phyloP scores from a whole-genome alignment of 495 filamentous ascomycete species.

The Cryomyces minteri region DNA sequence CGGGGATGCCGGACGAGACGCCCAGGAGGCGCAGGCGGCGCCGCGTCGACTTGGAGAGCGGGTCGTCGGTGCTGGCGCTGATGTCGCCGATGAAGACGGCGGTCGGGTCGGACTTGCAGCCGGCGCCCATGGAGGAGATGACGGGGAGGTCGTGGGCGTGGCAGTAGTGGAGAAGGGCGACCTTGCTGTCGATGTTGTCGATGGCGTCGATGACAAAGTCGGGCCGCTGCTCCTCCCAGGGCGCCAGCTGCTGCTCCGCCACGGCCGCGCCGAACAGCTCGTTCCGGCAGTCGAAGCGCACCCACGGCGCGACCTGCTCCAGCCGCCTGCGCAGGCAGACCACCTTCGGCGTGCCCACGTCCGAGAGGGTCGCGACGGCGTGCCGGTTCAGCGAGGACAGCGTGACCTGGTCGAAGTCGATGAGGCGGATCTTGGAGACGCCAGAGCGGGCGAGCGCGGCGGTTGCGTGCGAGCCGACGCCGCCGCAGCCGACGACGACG shows the following conservation, averaged over 20 bases:
- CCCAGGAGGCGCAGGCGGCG: constrained; percentile 62
- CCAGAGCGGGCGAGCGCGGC: constrained; percentile 79
- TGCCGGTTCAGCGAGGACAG: constrained; percentile 87
- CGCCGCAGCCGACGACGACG: constrained; percentile 81
- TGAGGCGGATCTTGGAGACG: constrained; percentile 65
- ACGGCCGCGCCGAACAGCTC: constrained; percentile 58
- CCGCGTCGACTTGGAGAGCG: constrained; percentile 68
- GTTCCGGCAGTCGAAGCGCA: constrained; percentile 68
- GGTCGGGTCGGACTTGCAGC: constrained; percentile 93
- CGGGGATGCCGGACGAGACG: constrained; percentile 68
- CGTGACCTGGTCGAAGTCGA: constrained; percentile 97
- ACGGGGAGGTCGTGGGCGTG: constrained; percentile 54
- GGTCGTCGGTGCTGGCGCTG: constrained; percentile 73
- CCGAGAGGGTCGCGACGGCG: constrained; percentile 79
- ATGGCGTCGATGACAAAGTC: constrained; percentile 93
- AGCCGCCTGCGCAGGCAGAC: constrained; percentile 59
- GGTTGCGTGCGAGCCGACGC: constrained; percentile 82
- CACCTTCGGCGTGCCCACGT: constrained; percentile 93
- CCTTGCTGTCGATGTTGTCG: constrained; percentile 95
- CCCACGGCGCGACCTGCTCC: constrained; percentile 79
- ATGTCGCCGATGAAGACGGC: constrained; percentile 87
- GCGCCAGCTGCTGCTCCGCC: constrained; percentile 43
- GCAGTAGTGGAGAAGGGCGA: constrained; percentile 79
- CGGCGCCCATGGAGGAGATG: constrained; percentile 91
- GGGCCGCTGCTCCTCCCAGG: constrained; percentile 48